These are phyloP conservation scores for Endothia cerciana DNA, from an alignment of 2,329 filamentous ascomycete species.

Conservation along the genomic window DNA sequence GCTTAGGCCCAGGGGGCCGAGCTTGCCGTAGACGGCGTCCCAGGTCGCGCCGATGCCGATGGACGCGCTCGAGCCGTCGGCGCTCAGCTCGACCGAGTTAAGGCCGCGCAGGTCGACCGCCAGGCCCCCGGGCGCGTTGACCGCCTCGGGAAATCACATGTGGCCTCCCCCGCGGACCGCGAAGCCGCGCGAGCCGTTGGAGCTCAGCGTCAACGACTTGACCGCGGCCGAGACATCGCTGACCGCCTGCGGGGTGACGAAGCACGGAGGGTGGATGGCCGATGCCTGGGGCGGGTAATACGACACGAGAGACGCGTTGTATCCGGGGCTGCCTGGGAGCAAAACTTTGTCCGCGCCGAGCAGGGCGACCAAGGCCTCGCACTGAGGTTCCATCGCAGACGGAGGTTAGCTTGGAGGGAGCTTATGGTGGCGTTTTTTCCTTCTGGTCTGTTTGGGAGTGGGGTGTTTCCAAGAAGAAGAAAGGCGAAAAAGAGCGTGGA, in stretches of 20 bases:
- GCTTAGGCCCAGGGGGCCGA: constrained; percentile 28
- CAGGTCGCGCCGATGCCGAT: constrained; percentile 25
- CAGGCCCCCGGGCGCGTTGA: constrained; percentile 11
- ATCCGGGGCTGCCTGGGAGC: neutral
- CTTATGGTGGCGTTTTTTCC: no score
- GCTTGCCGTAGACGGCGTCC: constrained; percentile 25
- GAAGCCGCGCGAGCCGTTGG: neutral
- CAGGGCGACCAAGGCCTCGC: neutral
- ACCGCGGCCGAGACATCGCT: constrained; percentile 1
- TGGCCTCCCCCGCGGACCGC: constrained; percentile 18
- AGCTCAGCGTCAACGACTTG: neutral
- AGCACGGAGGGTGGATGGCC: neutral
- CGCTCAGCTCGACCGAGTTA: neutral
- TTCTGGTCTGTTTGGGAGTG: no score
- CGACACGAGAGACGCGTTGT: neutral
- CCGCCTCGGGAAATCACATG: constrained; percentile 12
- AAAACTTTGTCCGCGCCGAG: neutral
- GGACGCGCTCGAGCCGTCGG: neutral
- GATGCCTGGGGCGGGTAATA: constrained; percentile 9
- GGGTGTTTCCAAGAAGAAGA: no score
- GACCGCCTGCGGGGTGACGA: neutral
- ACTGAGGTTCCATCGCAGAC: no score
- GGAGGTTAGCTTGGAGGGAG: no score
- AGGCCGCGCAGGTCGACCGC: constrained; percentile 15
- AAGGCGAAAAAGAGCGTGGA: no score